Evolutionary conservation across 2,329 filamentous ascomycete genomes (phyloP).

Genomic region (Dryadomyces quercus-mongolicae): DNA sequence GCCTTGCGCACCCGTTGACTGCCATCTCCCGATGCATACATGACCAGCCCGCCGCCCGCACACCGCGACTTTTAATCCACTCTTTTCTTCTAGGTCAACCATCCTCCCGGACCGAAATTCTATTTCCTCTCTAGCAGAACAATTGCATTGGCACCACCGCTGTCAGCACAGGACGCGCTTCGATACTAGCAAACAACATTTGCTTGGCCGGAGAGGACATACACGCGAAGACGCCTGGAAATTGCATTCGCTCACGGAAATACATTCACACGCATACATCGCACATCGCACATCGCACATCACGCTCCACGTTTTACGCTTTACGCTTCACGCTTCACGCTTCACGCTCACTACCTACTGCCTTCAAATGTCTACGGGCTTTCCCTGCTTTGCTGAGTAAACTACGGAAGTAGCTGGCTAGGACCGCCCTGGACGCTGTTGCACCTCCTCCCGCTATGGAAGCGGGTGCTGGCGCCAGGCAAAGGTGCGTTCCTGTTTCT

Average conservation of each 20-base stretch:
- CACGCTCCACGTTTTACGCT: too few species aligned
- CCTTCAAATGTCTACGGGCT: neutral
- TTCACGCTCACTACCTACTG: neutral
- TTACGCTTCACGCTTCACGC: too few species aligned
- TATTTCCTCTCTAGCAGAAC: neutral
- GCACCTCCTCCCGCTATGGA: slow-evolving; percentile 23
- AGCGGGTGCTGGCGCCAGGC: slow-evolving; percentile 24
- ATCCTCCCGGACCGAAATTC: neutral
- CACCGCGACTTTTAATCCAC: slow-evolving; percentile 4
- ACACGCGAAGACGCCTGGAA: neutral
- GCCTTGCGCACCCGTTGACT: slow-evolving; percentile 2
- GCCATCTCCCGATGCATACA: slow-evolving; percentile 6
- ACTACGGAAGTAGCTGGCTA: slow-evolving; percentile 1
- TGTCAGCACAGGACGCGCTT: neutral
- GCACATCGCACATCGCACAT: too few species aligned
- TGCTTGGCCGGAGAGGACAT: neutral
- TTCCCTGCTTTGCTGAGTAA: slow-evolving; percentile 2
- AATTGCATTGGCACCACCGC: neutral
- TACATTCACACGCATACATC: too few species aligned
- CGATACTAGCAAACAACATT: neutral
- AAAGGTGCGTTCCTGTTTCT: slow-evolving; percentile 21
- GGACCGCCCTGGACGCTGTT: slow-evolving; percentile 1
- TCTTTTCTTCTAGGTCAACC: neutral
- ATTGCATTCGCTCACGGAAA: too few species aligned
- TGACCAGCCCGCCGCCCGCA: slow-evolving; percentile 9